These are phyloP conservation scores for Colletotrichum scovillei DNA, from an alignment of 2,329 filamentous ascomycete genomes.

Conservation along the genomic window DNA sequence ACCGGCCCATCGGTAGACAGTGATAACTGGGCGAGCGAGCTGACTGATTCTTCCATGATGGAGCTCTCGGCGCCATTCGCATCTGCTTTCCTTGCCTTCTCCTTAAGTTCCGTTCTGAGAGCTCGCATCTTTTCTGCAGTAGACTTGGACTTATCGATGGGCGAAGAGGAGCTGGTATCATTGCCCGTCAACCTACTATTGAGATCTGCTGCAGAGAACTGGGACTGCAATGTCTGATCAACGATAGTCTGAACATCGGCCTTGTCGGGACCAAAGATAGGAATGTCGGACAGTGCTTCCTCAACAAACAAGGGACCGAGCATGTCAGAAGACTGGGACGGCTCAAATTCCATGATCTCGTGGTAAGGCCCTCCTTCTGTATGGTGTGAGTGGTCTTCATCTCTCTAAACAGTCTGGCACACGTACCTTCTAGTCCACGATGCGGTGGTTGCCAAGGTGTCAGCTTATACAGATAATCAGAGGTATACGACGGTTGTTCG, in stretches of 20 bases:
- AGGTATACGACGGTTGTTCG: constrained; percentile 68
- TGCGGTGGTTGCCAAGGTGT: constrained; percentile 71
- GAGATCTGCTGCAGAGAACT: constrained; percentile 25
- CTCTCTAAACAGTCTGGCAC: not conserved
- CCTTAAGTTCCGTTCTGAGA: constrained; percentile 48
- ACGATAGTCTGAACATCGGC: constrained; percentile 52
- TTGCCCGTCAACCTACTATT: constrained; percentile 11
- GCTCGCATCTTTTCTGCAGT: constrained; percentile 62
- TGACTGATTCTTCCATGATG: constrained; percentile 41
- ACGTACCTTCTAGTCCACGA: constrained; percentile 64
- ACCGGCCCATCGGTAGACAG: constrained; percentile 48
- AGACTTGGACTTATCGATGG: constrained; percentile 54
- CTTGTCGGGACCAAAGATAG: constrained; percentile 67
- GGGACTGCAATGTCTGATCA: constrained; percentile 31
- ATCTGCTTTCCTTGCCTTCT: constrained; percentile 35
- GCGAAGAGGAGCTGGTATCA: constrained; percentile 44
- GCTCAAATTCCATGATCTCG: constrained; percentile 68
- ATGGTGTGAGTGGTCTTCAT: constrained; percentile 40
- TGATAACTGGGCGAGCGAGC: constrained; percentile 49
- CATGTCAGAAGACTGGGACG: constrained; percentile 62
- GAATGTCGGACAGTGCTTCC: constrained; percentile 62
- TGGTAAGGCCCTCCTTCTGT: constrained; percentile 64
- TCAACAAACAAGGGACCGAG: constrained; percentile 66
- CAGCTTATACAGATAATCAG: constrained; percentile 69
- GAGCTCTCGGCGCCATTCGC: constrained; percentile 37